Conservation (phyloP, 768 basidiomycete species). For the Rhodotorula babjevae region DNA sequence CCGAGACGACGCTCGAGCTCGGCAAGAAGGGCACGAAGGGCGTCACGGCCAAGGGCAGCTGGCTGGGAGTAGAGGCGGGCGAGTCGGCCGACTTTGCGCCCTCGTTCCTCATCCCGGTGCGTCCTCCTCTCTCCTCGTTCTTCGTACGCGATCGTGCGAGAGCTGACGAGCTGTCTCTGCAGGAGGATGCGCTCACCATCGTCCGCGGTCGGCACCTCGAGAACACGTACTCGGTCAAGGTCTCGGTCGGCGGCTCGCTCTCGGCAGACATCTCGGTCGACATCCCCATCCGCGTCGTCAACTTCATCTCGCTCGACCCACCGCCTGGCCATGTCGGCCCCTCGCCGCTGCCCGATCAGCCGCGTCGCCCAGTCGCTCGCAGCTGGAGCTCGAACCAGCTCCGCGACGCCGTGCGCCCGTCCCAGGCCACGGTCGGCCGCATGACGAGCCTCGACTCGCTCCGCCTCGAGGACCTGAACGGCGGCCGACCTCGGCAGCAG, state of each 20-base stretch:
- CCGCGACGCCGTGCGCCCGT: neutral
- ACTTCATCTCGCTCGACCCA: slow-evolving; percentile 79
- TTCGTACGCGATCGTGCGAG: neutral
- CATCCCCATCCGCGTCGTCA: slow-evolving; percentile 71
- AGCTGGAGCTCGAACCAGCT: slow-evolving; percentile 32
- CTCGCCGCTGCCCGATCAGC: slow-evolving; percentile 13
- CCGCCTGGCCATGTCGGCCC: slow-evolving; percentile 52
- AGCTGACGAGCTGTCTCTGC: neutral
- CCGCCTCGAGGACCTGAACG: slow-evolving; percentile 26
- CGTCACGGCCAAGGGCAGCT: slow-evolving; percentile 81
- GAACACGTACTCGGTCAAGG: slow-evolving; percentile 66
- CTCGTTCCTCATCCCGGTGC: slow-evolving; percentile 68
- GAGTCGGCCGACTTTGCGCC: slow-evolving; percentile 63
- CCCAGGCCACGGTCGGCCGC: slow-evolving; percentile 1
- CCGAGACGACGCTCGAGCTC: slow-evolving; percentile 63
- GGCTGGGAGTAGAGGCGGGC: slow-evolving; percentile 69
- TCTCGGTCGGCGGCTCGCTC: slow-evolving; percentile 60
- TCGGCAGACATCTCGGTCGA: slow-evolving; percentile 64
- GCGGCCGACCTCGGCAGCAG: slow-evolving; percentile 11
- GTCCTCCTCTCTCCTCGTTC: slow-evolving; percentile 42
- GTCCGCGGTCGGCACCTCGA: slow-evolving; percentile 66
- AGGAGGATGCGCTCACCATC: slow-evolving; percentile 70
- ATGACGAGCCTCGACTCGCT: slow-evolving; percentile 34
- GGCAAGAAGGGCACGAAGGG: slow-evolving; percentile 62
- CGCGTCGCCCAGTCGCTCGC: slow-evolving; percentile 9